These are phyloP conservation scores for Talaromyces borbonicus DNA, from an alignment of 495 filamentous ascomycete genomes.

Conservation along the genomic window DNA sequence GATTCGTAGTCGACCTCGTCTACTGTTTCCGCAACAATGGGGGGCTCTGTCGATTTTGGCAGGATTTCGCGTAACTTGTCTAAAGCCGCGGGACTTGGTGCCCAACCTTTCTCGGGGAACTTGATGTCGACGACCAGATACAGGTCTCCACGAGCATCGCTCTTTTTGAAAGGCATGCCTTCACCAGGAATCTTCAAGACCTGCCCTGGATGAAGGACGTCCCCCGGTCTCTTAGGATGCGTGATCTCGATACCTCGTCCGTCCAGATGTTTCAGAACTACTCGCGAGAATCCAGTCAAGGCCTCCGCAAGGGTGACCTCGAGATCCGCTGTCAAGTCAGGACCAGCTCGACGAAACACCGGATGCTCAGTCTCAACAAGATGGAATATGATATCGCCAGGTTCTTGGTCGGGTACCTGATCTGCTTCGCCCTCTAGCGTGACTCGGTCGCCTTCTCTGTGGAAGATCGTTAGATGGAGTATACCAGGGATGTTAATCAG, in stretches of 20 bases:
- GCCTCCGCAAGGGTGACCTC: constrained; percentile 76
- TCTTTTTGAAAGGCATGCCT: constrained; percentile 87
- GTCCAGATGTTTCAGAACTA: constrained; percentile 87
- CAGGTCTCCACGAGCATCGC: constrained; percentile 74
- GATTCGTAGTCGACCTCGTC: constrained; percentile 82
- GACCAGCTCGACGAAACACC: constrained; percentile 67
- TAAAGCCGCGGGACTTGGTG: constrained; percentile 54
- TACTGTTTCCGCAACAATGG: constrained; percentile 57
- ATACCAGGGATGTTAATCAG: background rate
- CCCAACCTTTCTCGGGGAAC: constrained; percentile 82
- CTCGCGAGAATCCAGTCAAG: constrained; percentile 78
- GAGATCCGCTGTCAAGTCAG: constrained; percentile 72
- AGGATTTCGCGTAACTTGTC: constrained; percentile 63
- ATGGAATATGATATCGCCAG: constrained; percentile 86
- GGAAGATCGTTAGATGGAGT: constrained; percentile 12
- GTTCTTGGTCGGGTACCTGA: constrained; percentile 81
- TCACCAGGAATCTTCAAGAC: constrained; percentile 77
- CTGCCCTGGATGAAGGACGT: constrained; percentile 69
- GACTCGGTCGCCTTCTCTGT: constrained; percentile 74
- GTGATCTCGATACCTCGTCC: constrained; percentile 79
- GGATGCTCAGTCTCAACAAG: constrained; percentile 74
- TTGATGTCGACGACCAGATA: constrained; percentile 79
- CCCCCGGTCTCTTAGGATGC: constrained; percentile 57
- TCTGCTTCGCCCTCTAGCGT: constrained; percentile 91
- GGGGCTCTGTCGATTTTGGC: constrained; percentile 44